Evolutionary conservation across 768 basidiomycete species (phyloP), one percentile per base, ranked within the genome.

Genomic region (Coprinellus aureogranulatus): DNA sequence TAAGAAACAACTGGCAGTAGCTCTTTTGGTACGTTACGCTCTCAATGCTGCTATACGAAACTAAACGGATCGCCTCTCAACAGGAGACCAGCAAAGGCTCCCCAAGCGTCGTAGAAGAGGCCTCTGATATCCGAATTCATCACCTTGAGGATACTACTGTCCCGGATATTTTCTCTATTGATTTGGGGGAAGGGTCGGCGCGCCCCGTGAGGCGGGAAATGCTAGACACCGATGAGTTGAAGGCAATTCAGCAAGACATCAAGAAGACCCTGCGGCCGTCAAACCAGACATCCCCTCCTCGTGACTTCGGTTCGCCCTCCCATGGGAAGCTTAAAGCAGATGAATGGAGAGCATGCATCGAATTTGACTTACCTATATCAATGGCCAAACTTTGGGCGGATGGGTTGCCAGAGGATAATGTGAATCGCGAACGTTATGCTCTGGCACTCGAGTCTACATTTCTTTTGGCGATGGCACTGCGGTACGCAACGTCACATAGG

Each of bases 281-380:
- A 8, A 58, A 54, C 49, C 46, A 55, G 25, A 25, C 28, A 10
- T 22, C 48, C 18, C 54, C 58, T 34, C 57, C 57, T 14, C 14
- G 9, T 3, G 55, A 62, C 26, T 60, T 62, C 20, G 54, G 63
- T 14, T 53, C 59, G n/a, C 59, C 61, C 0, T 37, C 45, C 14
- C 63, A 66, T 34, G 65, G 65, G 22, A 65, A 67, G 53, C 37
- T 68, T 23, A 67, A 67, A 44, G 65, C 65, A 1, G 64, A 65
- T 40, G 61, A 67, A 54, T 68, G 67, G 67, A 49, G 61, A 31
- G 62, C 67, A 10, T 54, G 42, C 2, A 54, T 64, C 31, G 64
- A 64, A 37, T 64, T 68, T 55, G 62, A 68, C 31, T 40, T 68
- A 18, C 65, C 64, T 1, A 57, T 66, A 3, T 59, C 63, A 0